A percentile compares a stretch with the other conserved stretches of the same genome.
These are phyloP conservation scores for Aquilaria malaccensis DNA, from an alignment of 345 rosid species.

Conservation along the genomic window DNA sequence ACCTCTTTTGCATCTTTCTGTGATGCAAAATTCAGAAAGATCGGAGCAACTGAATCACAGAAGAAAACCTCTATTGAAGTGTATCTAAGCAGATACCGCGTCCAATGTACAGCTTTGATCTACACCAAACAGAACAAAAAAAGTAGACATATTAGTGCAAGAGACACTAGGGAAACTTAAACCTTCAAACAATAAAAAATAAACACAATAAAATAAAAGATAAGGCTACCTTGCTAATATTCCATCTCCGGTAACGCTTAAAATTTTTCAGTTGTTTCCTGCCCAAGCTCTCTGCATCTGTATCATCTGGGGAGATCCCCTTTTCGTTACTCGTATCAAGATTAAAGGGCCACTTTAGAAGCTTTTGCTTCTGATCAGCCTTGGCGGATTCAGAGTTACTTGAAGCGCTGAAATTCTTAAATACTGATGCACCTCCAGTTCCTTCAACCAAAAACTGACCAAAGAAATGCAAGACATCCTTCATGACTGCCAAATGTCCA, in stretches of 20 bases:
- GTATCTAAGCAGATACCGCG: constrained; percentile 91
- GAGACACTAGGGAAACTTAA: constrained; percentile 9
- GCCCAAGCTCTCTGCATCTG: constrained; percentile 41
- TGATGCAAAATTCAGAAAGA: constrained; percentile 73
- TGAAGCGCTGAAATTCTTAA: constrained; percentile 53
- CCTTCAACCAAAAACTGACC: constrained; percentile 93
- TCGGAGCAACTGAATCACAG: constrained; percentile 60
- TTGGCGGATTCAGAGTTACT: constrained; percentile 43
- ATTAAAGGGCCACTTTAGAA: constrained; percentile 45
- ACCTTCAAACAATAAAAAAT: not conserved
- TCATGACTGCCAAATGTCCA: constrained; percentile 79
- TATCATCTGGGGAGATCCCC: constrained; percentile 33
- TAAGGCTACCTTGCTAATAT: constrained; percentile 57
- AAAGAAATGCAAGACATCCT: constrained; percentile 77
- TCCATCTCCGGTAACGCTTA: constrained; percentile 94
- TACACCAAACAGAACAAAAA: constrained; percentile 25
- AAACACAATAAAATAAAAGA: constrained; percentile 6
- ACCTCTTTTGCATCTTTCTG: constrained; percentile 83
- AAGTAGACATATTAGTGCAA: constrained; percentile 15
- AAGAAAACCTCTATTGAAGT: constrained; percentile 88
- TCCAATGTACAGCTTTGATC: constrained; percentile 88
- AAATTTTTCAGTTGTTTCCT: constrained; percentile 47
- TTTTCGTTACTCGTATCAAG: constrained; percentile 35
- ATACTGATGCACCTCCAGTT: constrained; percentile 79
- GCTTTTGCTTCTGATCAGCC: constrained; percentile 53